These are phyloP conservation scores for Adansonia gregorii DNA, from an alignment of 441 rosid species.

Conservation along the genomic window DNA sequence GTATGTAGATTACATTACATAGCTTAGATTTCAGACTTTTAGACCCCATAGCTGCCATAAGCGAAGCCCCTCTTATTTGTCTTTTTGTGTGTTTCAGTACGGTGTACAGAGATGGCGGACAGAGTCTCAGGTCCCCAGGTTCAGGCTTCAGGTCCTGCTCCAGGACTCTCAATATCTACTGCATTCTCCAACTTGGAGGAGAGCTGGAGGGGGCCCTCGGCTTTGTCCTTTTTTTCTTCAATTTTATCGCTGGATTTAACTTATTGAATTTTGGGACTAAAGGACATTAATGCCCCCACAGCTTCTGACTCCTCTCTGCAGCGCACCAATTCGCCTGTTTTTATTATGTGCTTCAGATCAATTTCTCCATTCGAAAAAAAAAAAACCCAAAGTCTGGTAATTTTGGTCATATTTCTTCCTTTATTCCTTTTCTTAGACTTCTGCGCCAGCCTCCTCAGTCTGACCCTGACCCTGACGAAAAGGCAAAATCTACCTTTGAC, in stretches of 20 bases:
- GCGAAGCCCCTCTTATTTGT: background rate
- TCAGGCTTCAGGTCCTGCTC: background rate
- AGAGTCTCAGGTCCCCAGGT: constrained; percentile 26
- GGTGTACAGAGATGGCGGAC: constrained; percentile 14
- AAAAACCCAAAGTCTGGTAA: constrained; percentile 28
- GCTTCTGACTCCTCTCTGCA: constrained; percentile 12
- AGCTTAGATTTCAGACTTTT: background rate
- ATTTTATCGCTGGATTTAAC: background rate
- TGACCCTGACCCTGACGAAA: constrained; percentile 22
- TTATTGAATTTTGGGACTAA: background rate
- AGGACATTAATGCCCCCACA: constrained; percentile 25
- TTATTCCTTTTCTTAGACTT: constrained; percentile 24
- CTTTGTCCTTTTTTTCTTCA: background rate
- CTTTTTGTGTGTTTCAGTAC: background rate
- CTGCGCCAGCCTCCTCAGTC: background rate
- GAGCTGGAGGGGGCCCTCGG: background rate
- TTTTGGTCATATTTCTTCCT: constrained; percentile 22
- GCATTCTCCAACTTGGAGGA: constrained; percentile 23
- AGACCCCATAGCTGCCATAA: background rate
- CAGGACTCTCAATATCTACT: constrained; percentile 7
- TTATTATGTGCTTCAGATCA: background rate
- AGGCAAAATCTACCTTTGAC: constrained; percentile 17
- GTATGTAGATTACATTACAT: background rate
- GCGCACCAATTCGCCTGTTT: background rate
- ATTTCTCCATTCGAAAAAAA: constrained; percentile 26